Evolutionary conservation across 1,139 yeast genomes (phyloP), one percentile per base, ranked within the genome.

Genomic region (Arxiozyma slooffiae): DNA sequence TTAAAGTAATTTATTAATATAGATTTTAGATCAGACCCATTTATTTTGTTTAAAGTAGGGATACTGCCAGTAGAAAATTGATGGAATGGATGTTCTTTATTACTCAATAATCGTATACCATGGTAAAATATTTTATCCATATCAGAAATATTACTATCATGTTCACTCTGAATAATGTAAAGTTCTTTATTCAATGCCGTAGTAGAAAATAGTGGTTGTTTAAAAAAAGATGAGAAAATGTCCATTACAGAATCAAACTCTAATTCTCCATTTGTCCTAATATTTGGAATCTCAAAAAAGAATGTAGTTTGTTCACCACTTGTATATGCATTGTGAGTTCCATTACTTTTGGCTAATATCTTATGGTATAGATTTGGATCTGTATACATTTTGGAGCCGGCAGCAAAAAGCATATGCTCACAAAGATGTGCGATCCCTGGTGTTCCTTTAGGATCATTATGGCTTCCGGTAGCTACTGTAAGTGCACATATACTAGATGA

Each of bases 61-160:
- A 74, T 75, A 61, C 82, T 82, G 20, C 94, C 94, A 0, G 94
- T 85, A 16, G 88, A 80, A 60, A 85, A 85, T 30, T 85, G 80
- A 58, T 77, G 75, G 63, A 78, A 83, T 1, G 89, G 89, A 63
- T 84, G 82, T 0, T 57, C 38, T 1, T 62, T 48, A 49, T 69
- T 68, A 2, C 84, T 71, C 18, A 82, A 57, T 9, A 80, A 55
- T 50, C 81, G 72, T n/a, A 77, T 60, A 0, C 81, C 84, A 56
- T 84, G 88, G 55, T 74, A 80, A 36, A 80, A 58, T 0, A 78
- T 63, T 58, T 82, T 81, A 18, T 70, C 71, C 0, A 60, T 24
- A 5, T 70, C 67, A 1, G 70, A 58, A 17, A 72, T 63, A 55
- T 84, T 84, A 6, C 74, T 71, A 3, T 66, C 67, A 60, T 84